Conservation (phyloP, 139 green algal genomes). For the Volvox africanus region DNA sequence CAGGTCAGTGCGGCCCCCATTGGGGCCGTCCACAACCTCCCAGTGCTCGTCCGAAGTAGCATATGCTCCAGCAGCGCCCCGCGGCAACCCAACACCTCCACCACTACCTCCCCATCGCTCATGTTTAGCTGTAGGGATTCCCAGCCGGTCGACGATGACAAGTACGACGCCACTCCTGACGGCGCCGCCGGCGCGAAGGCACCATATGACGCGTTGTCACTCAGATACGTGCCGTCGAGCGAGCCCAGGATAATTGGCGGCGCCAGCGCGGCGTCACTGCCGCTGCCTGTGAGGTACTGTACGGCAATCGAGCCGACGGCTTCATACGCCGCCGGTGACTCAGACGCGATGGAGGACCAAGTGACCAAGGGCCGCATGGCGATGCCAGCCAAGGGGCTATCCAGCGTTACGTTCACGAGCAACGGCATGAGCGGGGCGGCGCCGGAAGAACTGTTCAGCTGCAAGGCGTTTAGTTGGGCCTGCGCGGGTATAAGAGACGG, state of each 20-base stretch:
- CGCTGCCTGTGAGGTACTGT: not conserved
- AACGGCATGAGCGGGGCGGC: not conserved
- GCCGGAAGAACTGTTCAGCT: not conserved
- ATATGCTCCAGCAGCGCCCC: constrained; percentile 24
- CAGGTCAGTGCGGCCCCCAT: not conserved
- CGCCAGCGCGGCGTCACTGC: not conserved
- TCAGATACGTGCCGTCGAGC: constrained; percentile 32
- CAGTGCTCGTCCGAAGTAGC: constrained; percentile 9
- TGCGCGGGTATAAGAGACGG: not conserved
- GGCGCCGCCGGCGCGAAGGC: not conserved
- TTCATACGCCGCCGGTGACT: not conserved
- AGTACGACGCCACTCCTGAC: not conserved
- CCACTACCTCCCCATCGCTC: not conserved
- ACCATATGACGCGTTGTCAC: not conserved
- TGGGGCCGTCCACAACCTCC: not conserved
- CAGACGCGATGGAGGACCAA: constrained; percentile 17
- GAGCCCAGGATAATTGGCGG: constrained; percentile 1
- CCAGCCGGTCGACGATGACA: constrained; percentile 1
- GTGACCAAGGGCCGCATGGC: constrained; percentile 20
- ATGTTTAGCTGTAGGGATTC: not conserved
- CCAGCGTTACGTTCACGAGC: not conserved
- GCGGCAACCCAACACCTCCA: constrained; percentile 9
- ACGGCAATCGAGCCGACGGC: not conserved
- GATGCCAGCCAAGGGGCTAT: not conserved
- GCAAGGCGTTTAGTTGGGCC: not conserved